Conservation (phyloP, 78 protist species). For the Monocercomonoides exilis region DNA sequence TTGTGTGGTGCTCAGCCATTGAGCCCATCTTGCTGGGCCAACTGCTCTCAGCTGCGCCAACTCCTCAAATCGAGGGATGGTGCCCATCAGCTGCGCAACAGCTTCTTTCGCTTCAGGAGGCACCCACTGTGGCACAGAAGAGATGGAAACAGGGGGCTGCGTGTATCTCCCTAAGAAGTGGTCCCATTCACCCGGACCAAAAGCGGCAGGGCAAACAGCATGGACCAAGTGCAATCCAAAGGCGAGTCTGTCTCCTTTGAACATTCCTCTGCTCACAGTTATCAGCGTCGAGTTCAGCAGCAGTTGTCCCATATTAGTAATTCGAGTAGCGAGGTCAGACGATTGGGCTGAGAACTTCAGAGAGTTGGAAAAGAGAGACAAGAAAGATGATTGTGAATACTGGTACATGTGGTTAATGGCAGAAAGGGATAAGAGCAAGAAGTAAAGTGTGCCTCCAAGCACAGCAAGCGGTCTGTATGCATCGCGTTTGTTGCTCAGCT, state of each 20-base stretch:
- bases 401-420: conserved; percentile 64
- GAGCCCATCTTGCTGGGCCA: conserved; percentile 28
- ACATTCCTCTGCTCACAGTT: conserved; percentile 43
- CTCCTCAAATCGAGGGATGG: neutral
- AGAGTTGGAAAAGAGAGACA: conserved; percentile 7
- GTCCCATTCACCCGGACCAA: conserved; percentile 21
- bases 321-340: neutral
- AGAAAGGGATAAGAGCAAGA: conserved; percentile 42
- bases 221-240: conserved; percentile 51
- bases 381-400: conserved; percentile 46
- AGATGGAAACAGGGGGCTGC: neutral
- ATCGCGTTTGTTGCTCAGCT: conserved; percentile 60
- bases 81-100: neutral
- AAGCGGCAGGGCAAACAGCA: conserved; percentile 6
- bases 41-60: neutral
- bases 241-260: conserved; percentile 62
- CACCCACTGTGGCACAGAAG: conserved; percentile 20
- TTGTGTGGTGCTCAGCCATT: conserved; percentile 5
- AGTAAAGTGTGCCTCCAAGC: conserved; percentile 37
- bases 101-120: neutral
- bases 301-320: neutral
- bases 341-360: neutral
- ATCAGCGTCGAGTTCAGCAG: conserved; percentile 6
- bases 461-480: conserved; percentile 55
- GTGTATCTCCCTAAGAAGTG: conserved; percentile 7